Conservation (phyloP, 495 filamentous ascomycete species). For the Neurospora sp. region DNA sequence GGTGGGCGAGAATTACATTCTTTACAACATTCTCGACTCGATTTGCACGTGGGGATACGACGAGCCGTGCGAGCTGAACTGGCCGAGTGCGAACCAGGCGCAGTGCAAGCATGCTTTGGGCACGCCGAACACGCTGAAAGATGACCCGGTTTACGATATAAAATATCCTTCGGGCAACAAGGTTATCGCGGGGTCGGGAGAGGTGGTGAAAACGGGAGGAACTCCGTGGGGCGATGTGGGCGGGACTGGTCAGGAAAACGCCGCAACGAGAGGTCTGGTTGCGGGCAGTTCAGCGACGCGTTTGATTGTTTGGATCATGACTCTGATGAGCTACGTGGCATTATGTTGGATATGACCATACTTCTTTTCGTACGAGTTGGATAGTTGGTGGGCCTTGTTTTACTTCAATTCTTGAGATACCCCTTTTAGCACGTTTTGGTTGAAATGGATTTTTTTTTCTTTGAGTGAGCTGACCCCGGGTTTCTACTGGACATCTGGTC, state of each 20-base stretch:
- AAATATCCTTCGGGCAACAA: conserved; percentile 33
- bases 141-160: conserved; percentile 36
- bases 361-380: background rate
- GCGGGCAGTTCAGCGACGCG: background rate
- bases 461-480: background rate
- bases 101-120: conserved; percentile 29
- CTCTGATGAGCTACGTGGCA: background rate
- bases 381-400: background rate
- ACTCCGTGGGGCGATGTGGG: background rate
- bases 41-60: conserved; percentile 35
- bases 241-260: background rate
- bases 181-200: conserved; percentile 25
- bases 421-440: background rate
- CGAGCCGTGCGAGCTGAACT: conserved; percentile 34
- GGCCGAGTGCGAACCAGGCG: conserved; percentile 36
- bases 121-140: conserved; percentile 21
- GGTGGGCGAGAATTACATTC: conserved; percentile 32
- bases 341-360: background rate
- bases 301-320: background rate
- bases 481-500: background rate
- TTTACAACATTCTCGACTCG: conserved; percentile 36
- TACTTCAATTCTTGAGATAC: background rate
- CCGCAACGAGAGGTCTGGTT: background rate
- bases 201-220: conserved; percentile 18
- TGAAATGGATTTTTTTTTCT: background rate